These are phyloP conservation scores for Rhizopogon vesiculosus DNA, from an alignment of 768 basidiomycete genomes.

Conservation along the genomic window DNA sequence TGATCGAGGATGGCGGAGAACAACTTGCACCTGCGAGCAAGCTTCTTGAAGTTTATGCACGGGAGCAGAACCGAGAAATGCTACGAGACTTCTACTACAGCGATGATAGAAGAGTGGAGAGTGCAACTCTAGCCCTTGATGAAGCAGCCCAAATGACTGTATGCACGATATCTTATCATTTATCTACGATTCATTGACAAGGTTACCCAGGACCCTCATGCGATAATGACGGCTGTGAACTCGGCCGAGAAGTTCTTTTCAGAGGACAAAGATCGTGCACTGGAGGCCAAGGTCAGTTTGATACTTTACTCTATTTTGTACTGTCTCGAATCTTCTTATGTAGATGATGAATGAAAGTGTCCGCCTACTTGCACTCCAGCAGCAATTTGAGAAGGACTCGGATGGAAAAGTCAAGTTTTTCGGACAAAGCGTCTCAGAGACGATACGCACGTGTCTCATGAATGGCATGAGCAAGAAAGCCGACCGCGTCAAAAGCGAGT, in stretches of 20 bases:
- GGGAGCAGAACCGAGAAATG: slow-evolving; percentile 89
- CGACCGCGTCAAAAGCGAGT: slow-evolving; percentile 84
- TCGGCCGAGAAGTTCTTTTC: slow-evolving; percentile 90
- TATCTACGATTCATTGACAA: not conserved
- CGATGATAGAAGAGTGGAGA: slow-evolving; percentile 92
- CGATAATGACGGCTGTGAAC: slow-evolving; percentile 69
- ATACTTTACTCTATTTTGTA: not conserved
- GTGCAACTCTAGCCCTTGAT: slow-evolving; percentile 81
- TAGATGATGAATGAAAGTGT: slow-evolving; percentile 91
- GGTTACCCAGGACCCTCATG: slow-evolving; percentile 56
- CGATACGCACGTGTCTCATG: slow-evolving; percentile 71
- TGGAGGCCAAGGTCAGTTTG: slow-evolving; percentile 81
- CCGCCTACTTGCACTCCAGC: slow-evolving; percentile 74
- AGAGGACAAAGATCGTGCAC: slow-evolving; percentile 87
- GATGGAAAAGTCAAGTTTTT: slow-evolving; percentile 77
- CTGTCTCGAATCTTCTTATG: not conserved
- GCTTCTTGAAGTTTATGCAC: slow-evolving; percentile 84
- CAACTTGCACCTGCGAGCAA: slow-evolving; percentile 68
- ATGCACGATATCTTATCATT: slow-evolving; percentile 9
- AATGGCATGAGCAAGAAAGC: slow-evolving; percentile 84
- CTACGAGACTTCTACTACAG: slow-evolving; percentile 96
- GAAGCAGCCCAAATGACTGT: slow-evolving; percentile 73
- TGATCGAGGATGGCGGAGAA: slow-evolving; percentile 88
- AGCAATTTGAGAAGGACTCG: slow-evolving; percentile 82
- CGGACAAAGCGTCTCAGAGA: slow-evolving; percentile 82